phyloP scores from a whole-genome alignment of 495 filamentous ascomycete species.

The Cercophora sp. region DNA sequence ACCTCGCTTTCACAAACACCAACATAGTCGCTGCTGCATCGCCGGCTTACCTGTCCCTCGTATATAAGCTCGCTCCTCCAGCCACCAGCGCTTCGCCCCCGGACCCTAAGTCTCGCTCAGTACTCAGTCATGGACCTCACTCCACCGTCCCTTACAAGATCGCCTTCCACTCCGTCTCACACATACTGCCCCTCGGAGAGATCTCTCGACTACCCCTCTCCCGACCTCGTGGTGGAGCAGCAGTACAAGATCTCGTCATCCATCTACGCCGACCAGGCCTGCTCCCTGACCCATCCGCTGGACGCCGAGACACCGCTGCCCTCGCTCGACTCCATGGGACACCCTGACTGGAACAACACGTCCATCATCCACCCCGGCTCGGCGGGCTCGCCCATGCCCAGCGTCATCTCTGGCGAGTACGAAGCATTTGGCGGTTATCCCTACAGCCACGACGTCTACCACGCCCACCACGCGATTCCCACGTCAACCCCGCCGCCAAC shows the following conservation, averaged over 20 bases:
- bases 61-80: conserved; percentile 25
- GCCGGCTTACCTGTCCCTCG: conserved; percentile 18
- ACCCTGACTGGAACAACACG: conserved; percentile 38
- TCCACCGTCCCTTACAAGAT: conserved; percentile 46
- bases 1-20: conserved; percentile 20
- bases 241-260: conserved; percentile 46
- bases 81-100: conserved; percentile 19
- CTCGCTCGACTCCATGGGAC: conserved; percentile 41
- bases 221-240: conserved; percentile 40
- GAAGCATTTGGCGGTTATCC: conserved; percentile 47
- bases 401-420: conserved; percentile 50
- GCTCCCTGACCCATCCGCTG: conserved; percentile 36
- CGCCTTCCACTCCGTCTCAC: conserved; percentile 43
- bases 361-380: conserved; percentile 36
- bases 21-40: conserved; percentile 8
- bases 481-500: conserved; percentile 39
- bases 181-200: conserved; percentile 46
- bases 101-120: neutral
- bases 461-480: conserved; percentile 40
- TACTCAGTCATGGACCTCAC: conserved; percentile 42
- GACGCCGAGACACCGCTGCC: conserved; percentile 39
- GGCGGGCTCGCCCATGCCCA: conserved; percentile 39
- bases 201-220: conserved; percentile 45
- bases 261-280: conserved; percentile 41
- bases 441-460: conserved; percentile 48